phyloP scores from a whole-genome alignment of 1,284 basidiomycete species.

The Ustilago tritici region DNA sequence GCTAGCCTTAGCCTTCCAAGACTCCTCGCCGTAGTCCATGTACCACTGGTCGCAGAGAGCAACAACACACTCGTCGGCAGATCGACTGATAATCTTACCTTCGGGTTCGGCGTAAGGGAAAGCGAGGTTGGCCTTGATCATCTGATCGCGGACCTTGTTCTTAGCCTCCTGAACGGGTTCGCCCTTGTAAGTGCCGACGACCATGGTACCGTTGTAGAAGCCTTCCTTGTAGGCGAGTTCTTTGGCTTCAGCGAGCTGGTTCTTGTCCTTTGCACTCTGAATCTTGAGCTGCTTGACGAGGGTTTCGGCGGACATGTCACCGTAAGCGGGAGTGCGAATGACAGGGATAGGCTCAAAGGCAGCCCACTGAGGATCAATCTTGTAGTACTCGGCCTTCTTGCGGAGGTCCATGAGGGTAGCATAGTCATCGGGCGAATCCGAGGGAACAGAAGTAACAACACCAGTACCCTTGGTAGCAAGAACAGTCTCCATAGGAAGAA shows the following conservation, averaged over 20 bases:
- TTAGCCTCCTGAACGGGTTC: constrained; percentile 90
- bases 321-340: constrained; percentile 87
- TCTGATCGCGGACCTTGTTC: constrained; percentile 83
- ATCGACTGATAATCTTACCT: constrained; percentile 87
- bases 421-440: constrained; percentile 98
- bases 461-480: constrained; percentile 97
- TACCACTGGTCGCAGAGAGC: constrained; percentile 99
- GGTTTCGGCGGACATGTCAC: constrained; percentile 88
- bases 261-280: constrained; percentile 88
- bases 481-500: constrained; percentile 97
- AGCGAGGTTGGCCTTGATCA: constrained; percentile 84
- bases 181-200: constrained; percentile 89
- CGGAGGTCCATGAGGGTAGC: constrained; percentile 89
- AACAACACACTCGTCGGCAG: constrained; percentile 95
- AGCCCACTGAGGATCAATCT: constrained; percentile 91
- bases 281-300: constrained; percentile 92
- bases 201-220: constrained; percentile 92
- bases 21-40: constrained; percentile 92
- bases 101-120: constrained; percentile 97
- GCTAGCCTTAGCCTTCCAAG: constrained; percentile 87
- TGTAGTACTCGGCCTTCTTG: constrained; percentile 97
- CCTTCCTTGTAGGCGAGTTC: constrained; percentile 99
- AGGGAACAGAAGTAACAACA: constrained; percentile 97
- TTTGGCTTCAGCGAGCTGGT: constrained; percentile 92
- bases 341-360: constrained; percentile 88